phyloP scores from a whole-genome alignment of 106 monocot species.

The Xerophyta viscosa region DNA sequence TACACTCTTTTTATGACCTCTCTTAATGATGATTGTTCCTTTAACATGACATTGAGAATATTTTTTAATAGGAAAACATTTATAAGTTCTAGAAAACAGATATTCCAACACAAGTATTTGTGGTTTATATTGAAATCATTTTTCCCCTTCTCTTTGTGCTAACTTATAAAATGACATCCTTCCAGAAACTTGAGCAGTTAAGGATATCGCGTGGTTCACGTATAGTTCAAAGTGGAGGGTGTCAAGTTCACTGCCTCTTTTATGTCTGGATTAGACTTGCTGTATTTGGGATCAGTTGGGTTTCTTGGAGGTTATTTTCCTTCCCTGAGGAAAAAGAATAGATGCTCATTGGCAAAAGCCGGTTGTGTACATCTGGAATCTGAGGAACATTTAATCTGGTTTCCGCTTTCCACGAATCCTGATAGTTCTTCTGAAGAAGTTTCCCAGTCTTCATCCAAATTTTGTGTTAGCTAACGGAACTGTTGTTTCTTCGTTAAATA shows the following conservation, averaged over 20 bases:
- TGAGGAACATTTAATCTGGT: not conserved
- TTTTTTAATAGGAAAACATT: too few relatives aligned
- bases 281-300: constrained; percentile 23
- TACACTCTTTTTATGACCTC: too few relatives aligned
- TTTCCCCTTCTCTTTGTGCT: too few relatives aligned
- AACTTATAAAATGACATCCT: not conserved
- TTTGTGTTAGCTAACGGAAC: constrained; percentile 1
- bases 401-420: not conserved
- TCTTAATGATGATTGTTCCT: too few relatives aligned
- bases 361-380: constrained; percentile 15
- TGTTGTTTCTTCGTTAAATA: not conserved
- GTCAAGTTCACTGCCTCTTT: constrained; percentile 11
- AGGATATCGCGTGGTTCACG: not conserved
- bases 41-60: too few relatives aligned
- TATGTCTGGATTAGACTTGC: constrained; percentile 33
- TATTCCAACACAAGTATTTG: too few relatives aligned
- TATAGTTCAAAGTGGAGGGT: constrained; percentile 4
- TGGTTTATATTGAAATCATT: too few relatives aligned
- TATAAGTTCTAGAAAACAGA: too few relatives aligned
- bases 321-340: constrained; percentile 17
- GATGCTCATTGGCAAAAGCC: constrained; percentile 2
- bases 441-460: not conserved
- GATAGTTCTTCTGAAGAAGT: not conserved
- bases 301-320: constrained; percentile 26
- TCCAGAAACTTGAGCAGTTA: not conserved